Conservation (phyloP, 2,329 filamentous ascomycete species). For the Apiospora phragmitis region DNA sequence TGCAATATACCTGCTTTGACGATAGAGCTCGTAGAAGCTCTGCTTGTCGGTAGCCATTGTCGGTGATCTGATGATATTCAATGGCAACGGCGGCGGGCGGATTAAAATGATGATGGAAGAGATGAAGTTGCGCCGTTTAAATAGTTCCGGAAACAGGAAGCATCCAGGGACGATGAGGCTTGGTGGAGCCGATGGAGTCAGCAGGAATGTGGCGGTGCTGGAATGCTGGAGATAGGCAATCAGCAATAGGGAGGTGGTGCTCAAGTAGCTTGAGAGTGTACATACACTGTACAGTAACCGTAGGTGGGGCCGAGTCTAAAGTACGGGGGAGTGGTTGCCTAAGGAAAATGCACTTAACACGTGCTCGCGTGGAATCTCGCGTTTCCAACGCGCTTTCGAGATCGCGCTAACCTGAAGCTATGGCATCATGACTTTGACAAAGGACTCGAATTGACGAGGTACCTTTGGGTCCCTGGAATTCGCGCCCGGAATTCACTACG, state of each 20-base stretch:
- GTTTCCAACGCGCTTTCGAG: slow-evolving; percentile 18
- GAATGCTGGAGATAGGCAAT: not conserved
- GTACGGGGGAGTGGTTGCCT: not conserved
- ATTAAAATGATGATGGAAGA: slow-evolving; percentile 13
- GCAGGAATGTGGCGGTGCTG: not conserved
- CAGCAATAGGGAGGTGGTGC: not conserved
- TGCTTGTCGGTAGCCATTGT: slow-evolving; percentile 47
- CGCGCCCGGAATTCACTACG: not conserved
- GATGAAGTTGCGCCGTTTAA: slow-evolving; percentile 16
- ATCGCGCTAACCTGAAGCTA: slow-evolving; percentile 26
- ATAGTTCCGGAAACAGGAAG: slow-evolving; percentile 13
- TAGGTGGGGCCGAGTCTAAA: not conserved
- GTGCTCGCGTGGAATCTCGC: slow-evolving; percentile 33
- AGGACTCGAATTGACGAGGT: not conserved
- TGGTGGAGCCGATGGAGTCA: slow-evolving; percentile 12
- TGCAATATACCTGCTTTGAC: slow-evolving; percentile 82
- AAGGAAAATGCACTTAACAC: slow-evolving; percentile 28
- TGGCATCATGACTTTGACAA: slow-evolving; percentile 25
- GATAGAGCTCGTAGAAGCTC: slow-evolving; percentile 91
- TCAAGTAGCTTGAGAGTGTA: not conserved
- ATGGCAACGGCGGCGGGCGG: slow-evolving; percentile 3
- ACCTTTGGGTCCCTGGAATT: not conserved
- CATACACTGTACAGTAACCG: too few species aligned
- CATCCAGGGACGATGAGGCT: not conserved
- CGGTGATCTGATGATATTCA: slow-evolving; percentile 12